Evolutionary conservation across 139 green algal genomes (phyloP), one percentile per base, ranked within the genome.

Genomic region (Chlamydomonas sp.): DNA sequence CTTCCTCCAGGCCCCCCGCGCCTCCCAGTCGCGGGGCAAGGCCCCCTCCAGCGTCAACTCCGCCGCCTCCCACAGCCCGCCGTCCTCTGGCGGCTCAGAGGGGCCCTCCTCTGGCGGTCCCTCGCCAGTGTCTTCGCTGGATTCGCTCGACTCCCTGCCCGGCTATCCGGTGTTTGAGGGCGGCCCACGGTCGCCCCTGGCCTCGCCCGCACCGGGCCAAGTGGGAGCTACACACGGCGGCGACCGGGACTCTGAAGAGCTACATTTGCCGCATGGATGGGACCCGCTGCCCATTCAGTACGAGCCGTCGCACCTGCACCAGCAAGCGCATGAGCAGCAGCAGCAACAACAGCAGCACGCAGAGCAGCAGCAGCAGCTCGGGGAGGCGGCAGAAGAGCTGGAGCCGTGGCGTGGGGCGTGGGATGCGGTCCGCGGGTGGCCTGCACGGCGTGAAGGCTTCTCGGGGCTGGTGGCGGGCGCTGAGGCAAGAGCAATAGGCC

Each of bases 1-100:
- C 72, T 87, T 87, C 73, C n/a, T 87, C 3, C 83, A 87, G 73
- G 8, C 57, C 15, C 83, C 83, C 2, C 73, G 83, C 1, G 83
- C 81, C 9, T 72, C 80, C 3, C 15, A 57, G 18, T 57, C 72
- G 0, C 72, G 82, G 60, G 64, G 64, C 69, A 60, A 73, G 6
- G 64, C 61, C 31, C 83, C 83, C 1, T 76, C 83, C 10, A 75
- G 62, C 74, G 31, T 80, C 62, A 59, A 66, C 12, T 87, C 83
- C 1, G 83, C 62, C 73, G 63, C 80, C 69, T 86, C 81, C 1
- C 59, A 68, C 18, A 79, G 68, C 81, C 81, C 4, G 10, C 64
- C 71, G 17, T 75, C 69, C 5, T 69, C 81, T 10, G 64, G 59
- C 10, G 58, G 17, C 69, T 78, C 81, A 20, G 61, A n/a, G 2